Base-by-base conservation (phyloP, 768 basidiomycete species). In the Termitomyces titanicus region DNA sequence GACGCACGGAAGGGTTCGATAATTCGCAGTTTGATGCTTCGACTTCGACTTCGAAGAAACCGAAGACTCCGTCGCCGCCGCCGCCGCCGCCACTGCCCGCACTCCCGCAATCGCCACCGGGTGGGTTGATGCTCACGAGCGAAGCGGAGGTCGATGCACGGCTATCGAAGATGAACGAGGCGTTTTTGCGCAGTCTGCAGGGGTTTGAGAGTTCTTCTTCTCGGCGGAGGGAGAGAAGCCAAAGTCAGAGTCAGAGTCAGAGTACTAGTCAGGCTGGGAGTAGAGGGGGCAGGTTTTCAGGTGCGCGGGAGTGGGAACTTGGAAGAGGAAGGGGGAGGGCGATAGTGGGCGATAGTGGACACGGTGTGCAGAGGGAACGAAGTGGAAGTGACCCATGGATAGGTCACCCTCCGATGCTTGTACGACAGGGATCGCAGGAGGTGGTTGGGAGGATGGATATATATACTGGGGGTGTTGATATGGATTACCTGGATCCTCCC, bases 61-160 rank as follows among this genome's bases (percentile, higher is more conserved):
- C 33, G 33, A 33, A 33, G 33, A 35, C 34, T 35, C 13, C 34
- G 13, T 3, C 12, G 34, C 34, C 34, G 13, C 11, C 12, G 13
- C 3, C 34, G 13, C 2, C 34, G 34, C 11, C 2, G 34, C 34
- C 3, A 11, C 13, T 3, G 13, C 29, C 29, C 9, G 34, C 34
- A 15, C 34, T 15, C 11, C 13, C 51, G 8, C 50, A 50, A 34
- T 61, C 63, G 2, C 66, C 64, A 1, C 67, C 69, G 4, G 67
- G 67, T 24, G 81, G 79, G 9, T 77, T 82, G 17, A 79, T 88
- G 78, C 70, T 88, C 31, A 86, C 86, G n/a, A 82, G 75, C 29
- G 82, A 79, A 59, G 74, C 77, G 4, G 88, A 84, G 53, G 82
- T 91, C 3, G 86, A 88, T 50, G 84, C 83, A 66, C 72, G 79